phyloP scores from a whole-genome alignment of 1,284 basidiomycete species.

The Lentinula novae-zelandiae region DNA sequence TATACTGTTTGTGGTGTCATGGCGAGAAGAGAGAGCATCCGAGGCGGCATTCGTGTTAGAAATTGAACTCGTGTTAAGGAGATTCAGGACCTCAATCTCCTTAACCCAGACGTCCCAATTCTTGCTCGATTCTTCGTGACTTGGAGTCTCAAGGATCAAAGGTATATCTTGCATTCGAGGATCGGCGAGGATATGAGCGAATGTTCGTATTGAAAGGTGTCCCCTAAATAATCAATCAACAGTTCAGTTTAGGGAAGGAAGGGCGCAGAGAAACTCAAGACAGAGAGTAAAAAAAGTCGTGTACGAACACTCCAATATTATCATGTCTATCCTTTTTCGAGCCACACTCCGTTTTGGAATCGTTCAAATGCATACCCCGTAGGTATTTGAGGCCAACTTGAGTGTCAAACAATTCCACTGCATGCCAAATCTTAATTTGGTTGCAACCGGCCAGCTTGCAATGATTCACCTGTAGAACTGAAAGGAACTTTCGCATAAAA shows the following conservation, averaged over 20 bases:
- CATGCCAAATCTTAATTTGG: neutral
- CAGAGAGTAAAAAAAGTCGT: neutral
- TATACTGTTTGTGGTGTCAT: no score
- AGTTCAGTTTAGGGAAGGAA: no score
- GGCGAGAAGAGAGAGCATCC: neutral
- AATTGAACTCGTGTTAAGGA: constrained; percentile 24
- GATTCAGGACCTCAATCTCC: constrained; percentile 64
- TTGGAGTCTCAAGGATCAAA: constrained; percentile 80
- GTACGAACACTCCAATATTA: constrained; percentile 74
- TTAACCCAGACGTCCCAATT: constrained; percentile 64
- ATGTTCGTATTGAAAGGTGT: constrained; percentile 59
- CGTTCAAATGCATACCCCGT: constrained; percentile 82
- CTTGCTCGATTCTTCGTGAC: constrained; percentile 35
- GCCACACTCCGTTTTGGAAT: constrained; percentile 65
- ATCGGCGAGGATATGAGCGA: constrained; percentile 70
- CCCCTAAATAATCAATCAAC: constrained; percentile 41
- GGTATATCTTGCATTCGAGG: constrained; percentile 67
- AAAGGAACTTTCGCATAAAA: constrained; percentile 32
- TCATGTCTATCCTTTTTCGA: constrained; percentile 79
- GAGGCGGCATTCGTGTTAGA: constrained; percentile 21
- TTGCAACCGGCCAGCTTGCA: neutral
- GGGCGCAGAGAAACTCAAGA: neutral
- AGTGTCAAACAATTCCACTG: constrained; percentile 62
- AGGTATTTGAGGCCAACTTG: constrained; percentile 72
- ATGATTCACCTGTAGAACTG: constrained; percentile 16